Conservation (phyloP, 768 basidiomycete species). For the Leccinellum luteum region DNA sequence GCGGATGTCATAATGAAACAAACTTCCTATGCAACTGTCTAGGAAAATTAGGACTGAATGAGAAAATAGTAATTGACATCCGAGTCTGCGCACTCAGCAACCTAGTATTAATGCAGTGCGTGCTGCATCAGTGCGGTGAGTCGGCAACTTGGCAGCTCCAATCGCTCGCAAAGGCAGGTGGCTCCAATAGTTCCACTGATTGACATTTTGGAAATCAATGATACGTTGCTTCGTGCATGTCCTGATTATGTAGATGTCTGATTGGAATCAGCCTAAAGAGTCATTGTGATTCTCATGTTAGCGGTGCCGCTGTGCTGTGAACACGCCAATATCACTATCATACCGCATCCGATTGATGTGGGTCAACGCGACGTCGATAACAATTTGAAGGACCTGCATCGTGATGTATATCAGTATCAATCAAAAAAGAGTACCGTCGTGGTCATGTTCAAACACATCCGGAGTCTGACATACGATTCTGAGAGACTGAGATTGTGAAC, state of each 20-base stretch:
- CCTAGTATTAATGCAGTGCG: no score
- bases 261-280: background rate
- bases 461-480: background rate
- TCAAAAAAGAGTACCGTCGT: background rate
- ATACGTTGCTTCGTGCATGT: background rate
- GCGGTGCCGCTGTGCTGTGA: background rate
- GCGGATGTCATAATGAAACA: background rate
- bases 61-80: background rate
- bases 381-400: background rate
- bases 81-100: slow-evolving; percentile 1
- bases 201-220: no score
- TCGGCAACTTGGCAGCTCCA: no score
- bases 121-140: no score
- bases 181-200: no score
- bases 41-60: slow-evolving; percentile 1
- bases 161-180: no score
- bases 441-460: background rate
- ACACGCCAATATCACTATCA: background rate
- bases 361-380: background rate
- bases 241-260: background rate
- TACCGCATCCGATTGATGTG: background rate
- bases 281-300: background rate
- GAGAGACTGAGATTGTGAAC: background rate
- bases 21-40: background rate
- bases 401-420: background rate